Percentiles rank a stretch among this genome's conserved stretches.
phyloP scores from a whole-genome alignment of 139 green algal genomes.

The Pedinophyceae sp. region DNA sequence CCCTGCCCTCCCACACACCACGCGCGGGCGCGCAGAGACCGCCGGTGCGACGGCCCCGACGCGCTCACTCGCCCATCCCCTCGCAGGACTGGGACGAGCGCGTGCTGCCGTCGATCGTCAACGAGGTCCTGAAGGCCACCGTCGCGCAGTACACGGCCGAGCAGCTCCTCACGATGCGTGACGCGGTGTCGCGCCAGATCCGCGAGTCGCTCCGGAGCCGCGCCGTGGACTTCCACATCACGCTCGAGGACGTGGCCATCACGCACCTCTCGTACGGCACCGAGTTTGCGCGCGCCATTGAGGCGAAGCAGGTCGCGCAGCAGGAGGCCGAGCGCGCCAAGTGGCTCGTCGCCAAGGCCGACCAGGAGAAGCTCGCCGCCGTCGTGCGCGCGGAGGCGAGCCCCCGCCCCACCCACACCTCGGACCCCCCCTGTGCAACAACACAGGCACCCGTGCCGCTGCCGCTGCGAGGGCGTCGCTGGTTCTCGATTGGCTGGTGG shows the following conservation, averaged over 20 bases:
- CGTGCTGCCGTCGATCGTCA: conserved; percentile 96
- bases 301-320: conserved; percentile 95
- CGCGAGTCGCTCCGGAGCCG: conserved; percentile 53
- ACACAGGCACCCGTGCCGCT: no score
- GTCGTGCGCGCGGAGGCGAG: conserved; percentile 3
- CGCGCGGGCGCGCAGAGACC: no score
- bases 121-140: conserved; percentile 94
- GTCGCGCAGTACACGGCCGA: conserved; percentile 99
- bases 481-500: no score
- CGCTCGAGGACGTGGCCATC: conserved; percentile 95
- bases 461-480: no score
- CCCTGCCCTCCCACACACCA: no score
- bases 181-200: conserved; percentile 64
- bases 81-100: conserved; percentile 95
- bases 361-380: conserved; percentile 54
- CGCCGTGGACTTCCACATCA: conserved; percentile 90
- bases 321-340: conserved; percentile 93
- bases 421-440: no score
- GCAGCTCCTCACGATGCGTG: conserved; percentile 93
- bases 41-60: no score
- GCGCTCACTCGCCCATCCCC: conserved; percentile 56
- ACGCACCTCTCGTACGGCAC: conserved; percentile 92
- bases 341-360: conserved; percentile 70
- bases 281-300: conserved; percentile 92
- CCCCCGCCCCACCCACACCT: no score